phyloP scores from a whole-genome alignment of 2,329 filamentous ascomycete species.

The Talaromyces sp. region DNA sequence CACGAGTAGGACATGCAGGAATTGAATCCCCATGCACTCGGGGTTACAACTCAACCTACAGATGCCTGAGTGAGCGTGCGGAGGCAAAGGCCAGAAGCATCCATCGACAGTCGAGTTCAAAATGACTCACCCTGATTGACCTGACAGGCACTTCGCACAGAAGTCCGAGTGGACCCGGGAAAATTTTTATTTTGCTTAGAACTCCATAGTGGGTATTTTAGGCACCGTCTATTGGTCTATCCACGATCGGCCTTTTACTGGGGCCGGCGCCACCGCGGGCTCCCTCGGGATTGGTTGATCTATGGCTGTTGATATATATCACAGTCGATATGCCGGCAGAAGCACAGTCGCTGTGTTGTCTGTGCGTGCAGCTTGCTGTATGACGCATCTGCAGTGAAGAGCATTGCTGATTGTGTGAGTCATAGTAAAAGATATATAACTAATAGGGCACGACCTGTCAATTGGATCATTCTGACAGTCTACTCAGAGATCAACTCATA shows the following conservation, averaged over 20 bases:
- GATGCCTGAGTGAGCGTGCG: background rate
- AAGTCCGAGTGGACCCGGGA: background rate
- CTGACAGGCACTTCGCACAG: background rate
- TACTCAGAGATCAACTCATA: too few relatives aligned
- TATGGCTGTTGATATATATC: background rate
- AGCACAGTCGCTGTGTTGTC: background rate
- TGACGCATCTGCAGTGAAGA: too few relatives aligned
- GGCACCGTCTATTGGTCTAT: background rate
- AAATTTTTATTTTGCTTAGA: background rate
- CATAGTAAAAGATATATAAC: background rate
- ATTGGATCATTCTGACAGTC: background rate
- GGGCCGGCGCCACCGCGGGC: background rate
- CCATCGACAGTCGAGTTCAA: background rate
- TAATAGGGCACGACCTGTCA: background rate
- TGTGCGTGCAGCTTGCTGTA: background rate
- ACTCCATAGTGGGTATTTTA: background rate
- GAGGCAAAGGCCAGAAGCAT: background rate
- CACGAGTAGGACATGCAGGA: background rate
- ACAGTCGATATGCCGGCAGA: background rate
- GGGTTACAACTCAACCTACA: background rate
- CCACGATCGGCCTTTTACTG: background rate
- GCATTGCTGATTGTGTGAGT: too few relatives aligned
- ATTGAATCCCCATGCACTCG: background rate
- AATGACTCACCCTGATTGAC: background rate
- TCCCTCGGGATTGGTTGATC: background rate